Conservation (phyloP, 257 asterid genomes). For the Solanum commersonii region DNA sequence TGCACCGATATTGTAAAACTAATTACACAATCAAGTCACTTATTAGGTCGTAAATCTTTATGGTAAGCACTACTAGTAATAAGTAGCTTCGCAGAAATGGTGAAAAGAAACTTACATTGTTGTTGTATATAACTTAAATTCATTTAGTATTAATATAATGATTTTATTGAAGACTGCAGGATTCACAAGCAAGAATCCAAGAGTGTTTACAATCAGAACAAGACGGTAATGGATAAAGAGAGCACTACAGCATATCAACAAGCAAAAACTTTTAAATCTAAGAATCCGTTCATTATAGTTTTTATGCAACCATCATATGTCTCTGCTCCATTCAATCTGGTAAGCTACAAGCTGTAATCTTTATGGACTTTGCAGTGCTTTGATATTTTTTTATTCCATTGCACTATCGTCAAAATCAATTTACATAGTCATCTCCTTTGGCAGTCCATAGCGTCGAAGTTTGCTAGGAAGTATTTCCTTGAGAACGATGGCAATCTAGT, state of each 20-base stretch:
- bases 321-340: background rate
- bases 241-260: background rate
- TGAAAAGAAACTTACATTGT: background rate
- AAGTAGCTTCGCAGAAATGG: background rate
- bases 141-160: background rate
- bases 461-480: background rate
- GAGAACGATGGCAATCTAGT: background rate
- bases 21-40: background rate
- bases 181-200: background rate
- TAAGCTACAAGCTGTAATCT: background rate
- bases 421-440: background rate
- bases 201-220: background rate
- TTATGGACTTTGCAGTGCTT: background rate
- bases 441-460: conserved; percentile 1
- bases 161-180: background rate
- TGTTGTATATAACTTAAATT: no score
- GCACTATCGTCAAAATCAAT: background rate
- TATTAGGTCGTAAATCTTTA: background rate
- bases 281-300: background rate
- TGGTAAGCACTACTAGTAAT: background rate
- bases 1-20: background rate
- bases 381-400: background rate
- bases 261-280: background rate
- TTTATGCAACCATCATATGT: conserved; percentile 1
- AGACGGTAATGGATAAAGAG: background rate